Percentiles rank a stretch among this genome's conserved stretches.
Evolutionary conservation across 2,329 filamentous ascomycete species (phyloP).

Genomic region (Colletotrichum salicis): DNA sequence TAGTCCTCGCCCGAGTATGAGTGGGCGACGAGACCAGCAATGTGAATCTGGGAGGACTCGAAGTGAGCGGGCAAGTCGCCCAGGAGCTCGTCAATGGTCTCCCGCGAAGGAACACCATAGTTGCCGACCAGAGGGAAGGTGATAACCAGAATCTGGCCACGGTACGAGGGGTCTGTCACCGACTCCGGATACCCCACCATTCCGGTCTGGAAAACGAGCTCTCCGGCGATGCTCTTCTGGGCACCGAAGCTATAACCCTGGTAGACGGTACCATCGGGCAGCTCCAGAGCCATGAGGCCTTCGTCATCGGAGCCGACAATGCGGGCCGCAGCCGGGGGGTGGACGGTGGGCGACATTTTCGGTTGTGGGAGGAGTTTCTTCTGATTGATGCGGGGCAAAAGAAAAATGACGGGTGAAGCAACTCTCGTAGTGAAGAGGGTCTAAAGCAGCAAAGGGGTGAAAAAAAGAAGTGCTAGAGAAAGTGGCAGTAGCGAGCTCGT

Average conservation of each 20-base stretch:
- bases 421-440: constrained; percentile 17
- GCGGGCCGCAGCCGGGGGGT: constrained; percentile 70
- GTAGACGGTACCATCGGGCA: constrained; percentile 90
- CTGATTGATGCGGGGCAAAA: constrained; percentile 24
- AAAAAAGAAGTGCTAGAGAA: constrained; percentile 17
- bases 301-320: constrained; percentile 64
- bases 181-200: constrained; percentile 99
- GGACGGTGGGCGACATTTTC: constrained; percentile 48
- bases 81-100: constrained; percentile 85
- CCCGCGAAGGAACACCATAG: constrained; percentile 93
- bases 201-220: constrained; percentile 98
- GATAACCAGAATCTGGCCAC: constrained; percentile 93
- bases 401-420: constrained; percentile 24
- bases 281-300: constrained; percentile 84
- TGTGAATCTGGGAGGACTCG: constrained; percentile 91
- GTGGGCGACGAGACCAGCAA: constrained; percentile 89
- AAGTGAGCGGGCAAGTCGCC: constrained; percentile 91
- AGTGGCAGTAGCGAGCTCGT: constrained; percentile 34
- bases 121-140: constrained; percentile 97
- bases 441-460: constrained; percentile 13
- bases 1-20: constrained; percentile 95
- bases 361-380: constrained; percentile 26
- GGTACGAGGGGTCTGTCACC: constrained; percentile 87
- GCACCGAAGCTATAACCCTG: constrained; percentile 97
- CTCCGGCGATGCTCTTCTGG: constrained; percentile 91